Evolutionary conservation across 495 filamentous ascomycete genomes (phyloP).

Genomic region (Daldinia decipiens): DNA sequence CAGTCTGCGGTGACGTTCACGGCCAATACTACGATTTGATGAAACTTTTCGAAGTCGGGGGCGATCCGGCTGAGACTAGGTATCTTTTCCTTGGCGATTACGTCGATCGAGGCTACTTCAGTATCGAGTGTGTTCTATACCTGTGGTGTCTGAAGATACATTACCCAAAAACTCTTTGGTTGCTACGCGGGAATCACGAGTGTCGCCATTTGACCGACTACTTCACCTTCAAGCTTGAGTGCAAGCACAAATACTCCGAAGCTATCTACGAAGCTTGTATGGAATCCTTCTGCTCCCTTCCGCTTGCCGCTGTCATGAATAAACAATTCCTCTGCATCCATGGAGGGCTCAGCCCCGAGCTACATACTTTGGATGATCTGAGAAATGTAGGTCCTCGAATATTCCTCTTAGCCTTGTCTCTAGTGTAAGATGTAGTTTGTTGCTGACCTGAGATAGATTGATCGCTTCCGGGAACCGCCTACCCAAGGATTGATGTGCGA

Average conservation of each 20-base stretch:
- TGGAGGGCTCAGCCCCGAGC: conserved; percentile 92
- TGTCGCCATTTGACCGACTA: conserved; percentile 99
- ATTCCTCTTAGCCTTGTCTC: neutral
- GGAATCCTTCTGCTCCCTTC: conserved; percentile 95
- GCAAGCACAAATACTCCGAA: conserved; percentile 99
- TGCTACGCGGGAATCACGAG: conserved; percentile 97
- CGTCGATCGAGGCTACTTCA: conserved; percentile 97
- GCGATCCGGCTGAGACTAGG: conserved; percentile 93
- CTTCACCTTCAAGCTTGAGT: conserved; percentile 99
- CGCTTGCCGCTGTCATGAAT: conserved; percentile 98
- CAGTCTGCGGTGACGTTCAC: conserved; percentile 98
- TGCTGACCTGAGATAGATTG: conserved; percentile 69
- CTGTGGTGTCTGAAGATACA: conserved; percentile 99
- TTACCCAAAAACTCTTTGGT: conserved; percentile 97
- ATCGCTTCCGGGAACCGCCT: conserved; percentile 95
- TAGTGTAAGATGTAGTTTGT: conserved; percentile 19
- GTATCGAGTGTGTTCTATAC: conserved; percentile 98
- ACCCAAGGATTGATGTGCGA: conserved; percentile 99
- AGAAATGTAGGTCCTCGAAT: conserved; percentile 70
- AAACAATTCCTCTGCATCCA: conserved; percentile 99
- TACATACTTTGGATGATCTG: conserved; percentile 94
- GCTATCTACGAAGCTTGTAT: conserved; percentile 96
- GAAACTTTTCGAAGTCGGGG: conserved; percentile 99
- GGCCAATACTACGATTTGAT: conserved; percentile 99
- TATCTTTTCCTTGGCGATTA: conserved; percentile 99